Evolutionary conservation across 164 flowering plant species (phyloP).

Genomic region (grape (Vitis vinifera)): DNA sequence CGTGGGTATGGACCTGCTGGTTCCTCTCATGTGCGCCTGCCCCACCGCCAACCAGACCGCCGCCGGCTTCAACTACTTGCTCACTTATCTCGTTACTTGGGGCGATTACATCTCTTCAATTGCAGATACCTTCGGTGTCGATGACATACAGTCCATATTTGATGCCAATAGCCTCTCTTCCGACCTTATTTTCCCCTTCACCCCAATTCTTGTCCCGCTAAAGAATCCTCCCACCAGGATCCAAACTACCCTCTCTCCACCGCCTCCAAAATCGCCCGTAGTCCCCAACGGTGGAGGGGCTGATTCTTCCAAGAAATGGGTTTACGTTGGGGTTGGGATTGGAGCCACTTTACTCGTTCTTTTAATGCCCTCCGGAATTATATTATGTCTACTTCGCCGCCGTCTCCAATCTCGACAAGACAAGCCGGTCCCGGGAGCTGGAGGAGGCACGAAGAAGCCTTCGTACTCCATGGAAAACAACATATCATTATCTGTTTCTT

Average conservation of each 20-base stretch:
- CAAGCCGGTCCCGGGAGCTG: no score
- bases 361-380: conserved; percentile 16
- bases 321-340: conserved; percentile 54
- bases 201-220: conserved; percentile 31
- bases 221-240: conserved; percentile 23
- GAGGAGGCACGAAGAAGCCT: no score
- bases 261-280: conserved; percentile 14
- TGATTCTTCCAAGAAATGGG: conserved; percentile 39
- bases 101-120: conserved; percentile 14
- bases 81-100: conserved; percentile 18
- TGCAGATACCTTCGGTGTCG: conserved; percentile 17
- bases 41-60: conserved; percentile 22
- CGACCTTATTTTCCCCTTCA: conserved; percentile 7
- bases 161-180: conserved; percentile 27
- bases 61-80: conserved; percentile 20
- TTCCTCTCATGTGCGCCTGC: conserved; percentile 39
- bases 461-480: no score
- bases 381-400: conserved; percentile 25
- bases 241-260: not conserved
- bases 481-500: conserved; percentile 24
- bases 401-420: conserved; percentile 6
- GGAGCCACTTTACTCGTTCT: conserved; percentile 42
- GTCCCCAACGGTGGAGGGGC: not conserved
- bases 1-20: conserved; percentile 5
- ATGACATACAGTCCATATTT: not conserved